Evolutionary conservation across 345 rosid genomes (phyloP).

Genomic region (Erysimum cheiranthoides): DNA sequence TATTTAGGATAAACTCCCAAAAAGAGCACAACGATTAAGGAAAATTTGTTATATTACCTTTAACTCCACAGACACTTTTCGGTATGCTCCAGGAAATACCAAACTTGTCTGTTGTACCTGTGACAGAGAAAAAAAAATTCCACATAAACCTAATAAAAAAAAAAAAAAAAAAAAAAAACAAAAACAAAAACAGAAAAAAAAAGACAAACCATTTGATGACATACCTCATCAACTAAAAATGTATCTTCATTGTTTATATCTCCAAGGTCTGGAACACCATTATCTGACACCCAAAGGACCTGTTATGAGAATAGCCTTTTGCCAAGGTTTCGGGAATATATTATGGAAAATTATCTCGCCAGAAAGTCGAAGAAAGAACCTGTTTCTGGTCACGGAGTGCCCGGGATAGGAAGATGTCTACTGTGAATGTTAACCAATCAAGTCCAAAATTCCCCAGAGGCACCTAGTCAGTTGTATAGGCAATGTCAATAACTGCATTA

Average conservation of each 20-base stretch:
- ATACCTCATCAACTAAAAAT: conserved; percentile 90
- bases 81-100: conserved; percentile 91
- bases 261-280: conserved; percentile 94
- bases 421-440: conserved; percentile 86
- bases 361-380: conserved; percentile 52
- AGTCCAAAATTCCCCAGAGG: conserved; percentile 88
- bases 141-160: conserved; percentile 25
- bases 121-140: conserved; percentile 36
- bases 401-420: conserved; percentile 90
- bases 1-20: conserved; percentile 18
- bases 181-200: no score
- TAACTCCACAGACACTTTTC: conserved; percentile 89
- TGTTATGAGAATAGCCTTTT: conserved; percentile 40
- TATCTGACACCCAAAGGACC: conserved; percentile 91
- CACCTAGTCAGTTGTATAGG: conserved; percentile 62
- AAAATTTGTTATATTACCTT: conserved; percentile 61
- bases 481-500: conserved; percentile 30
- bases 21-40: neutral
- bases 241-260: conserved; percentile 70
- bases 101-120: conserved; percentile 84
- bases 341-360: neutral
- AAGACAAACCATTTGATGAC: conserved; percentile 29
- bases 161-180: no score
- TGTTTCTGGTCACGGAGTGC: conserved; percentile 91
- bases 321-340: conserved; percentile 17